Evolutionary conservation across 768 basidiomycete species (phyloP), one percentile per base, ranked within the genome.

Genomic region (Terana coerulea): DNA sequence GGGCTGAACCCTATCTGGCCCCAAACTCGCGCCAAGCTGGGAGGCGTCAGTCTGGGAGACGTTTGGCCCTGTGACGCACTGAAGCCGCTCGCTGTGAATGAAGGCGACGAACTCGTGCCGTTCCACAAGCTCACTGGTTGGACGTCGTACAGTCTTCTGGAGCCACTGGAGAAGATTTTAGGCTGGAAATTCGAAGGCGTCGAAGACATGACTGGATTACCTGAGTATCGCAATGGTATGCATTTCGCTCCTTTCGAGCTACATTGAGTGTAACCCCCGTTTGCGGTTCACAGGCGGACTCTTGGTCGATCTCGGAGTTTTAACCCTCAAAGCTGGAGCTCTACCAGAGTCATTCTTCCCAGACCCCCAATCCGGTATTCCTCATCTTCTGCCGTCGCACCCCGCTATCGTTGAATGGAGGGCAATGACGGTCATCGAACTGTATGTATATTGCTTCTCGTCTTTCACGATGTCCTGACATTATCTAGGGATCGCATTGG

Each of bases 121-220:
- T 98, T 98, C 75, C 95, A 98, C 72, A 98, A 99, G 67, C 76
- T 99, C 42, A 92, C 91, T 0, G 87, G 88, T 54, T 99, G 95
- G 95, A 76, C 91, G 50, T 87, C 93, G 7, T 95, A 97, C 66
- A 88, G 86, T 59, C 74, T 99, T 17, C 74, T 97, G 29, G 88
- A 94, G 65, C 84, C 89, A 1, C 78, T 98, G 36, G 79, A 94
- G 66, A 81, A 77, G 57, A 70, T 85, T 1, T 74, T 94, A 6
- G 75, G 78, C 0, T 98, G 95, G 93, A 71, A 75, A 52, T 77
- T 98, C n/a, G 81, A 86, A 0, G 91, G 90, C 0, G 65, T 84
- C 17, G 86, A 90, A 59, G 83, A 88, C 59, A 80, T 94, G 80
- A 97, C 94, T 0, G 95, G 95, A 2, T 69, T 98, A 28, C 94